Base-by-base conservation (phyloP, 1,139 yeast species). In the Arxiozyma slooffiae region DNA sequence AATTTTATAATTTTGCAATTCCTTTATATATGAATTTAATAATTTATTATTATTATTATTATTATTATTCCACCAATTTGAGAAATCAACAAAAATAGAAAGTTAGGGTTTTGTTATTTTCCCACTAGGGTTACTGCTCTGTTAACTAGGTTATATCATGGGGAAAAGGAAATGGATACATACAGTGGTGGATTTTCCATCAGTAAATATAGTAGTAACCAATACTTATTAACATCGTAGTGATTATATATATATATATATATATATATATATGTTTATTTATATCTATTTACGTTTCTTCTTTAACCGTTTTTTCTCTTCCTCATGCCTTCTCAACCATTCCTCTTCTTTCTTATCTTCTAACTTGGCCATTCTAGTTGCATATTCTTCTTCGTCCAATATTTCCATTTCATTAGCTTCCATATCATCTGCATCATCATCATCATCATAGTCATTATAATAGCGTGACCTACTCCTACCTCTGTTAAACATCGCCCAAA, bases 351-450 rank as follows among this genome's bases (percentile, higher is more conserved):
- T 68, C 50, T 73, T 72, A 59, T 86, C 95, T 61, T 86, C 96
- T 44, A 73, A 56, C 57, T 76, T 75, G 0, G 89, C 95, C 52
- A 70, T 70, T 48, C 67, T 72, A 48, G 81, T 73, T 5, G 96
- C 83, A 43, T 78, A 67, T 57, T 71, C 76, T 66, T 90, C 97
- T 62, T 90, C 97, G 50, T 79, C 86, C 43, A 88, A 70, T 41
- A 90, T 80, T 58, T 90, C 96, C 30, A 82, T 82, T 21, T 96
- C 97, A 1, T 94, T 84, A 7, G 96, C 96, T 63, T 90, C 97
- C 97, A 90, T 90, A 61, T 86, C 95, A 53, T 82, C 87, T 38
- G n/a, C n/a, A n/a, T 81, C 81, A 51, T 81, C 52, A 48, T 77
- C 74, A 38, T 60, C 55, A 52, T 77, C 80, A 54, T 74, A 74